Evolutionary conservation across 176 grass and related monocot genomes (phyloP).

Genomic region (Carex myosuroides): DNA sequence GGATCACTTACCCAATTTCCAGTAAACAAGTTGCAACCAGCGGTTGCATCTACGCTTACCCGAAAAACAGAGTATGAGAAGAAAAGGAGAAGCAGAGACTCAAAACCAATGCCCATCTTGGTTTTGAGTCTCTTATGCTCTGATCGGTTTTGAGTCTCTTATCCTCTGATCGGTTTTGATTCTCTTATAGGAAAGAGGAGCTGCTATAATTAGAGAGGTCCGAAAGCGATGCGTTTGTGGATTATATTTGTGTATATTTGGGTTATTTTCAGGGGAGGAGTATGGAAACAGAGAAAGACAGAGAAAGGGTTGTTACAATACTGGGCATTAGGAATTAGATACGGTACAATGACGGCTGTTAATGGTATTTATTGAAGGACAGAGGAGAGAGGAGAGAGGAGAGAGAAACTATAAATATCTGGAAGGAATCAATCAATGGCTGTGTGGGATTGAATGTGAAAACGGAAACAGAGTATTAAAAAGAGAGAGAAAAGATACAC

Average conservation of each 20-base stretch:
- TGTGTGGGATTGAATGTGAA: background rate
- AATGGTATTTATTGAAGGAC: background rate
- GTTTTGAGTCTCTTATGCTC: background rate
- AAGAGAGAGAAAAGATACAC: background rate
- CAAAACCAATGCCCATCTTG: conserved; percentile 12
- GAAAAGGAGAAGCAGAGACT: conserved; percentile 19
- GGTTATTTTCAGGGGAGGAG: background rate
- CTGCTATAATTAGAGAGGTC: background rate
- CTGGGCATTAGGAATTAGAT: conserved; percentile 1
- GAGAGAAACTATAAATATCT: background rate
- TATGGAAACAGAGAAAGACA: background rate
- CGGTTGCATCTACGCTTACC: background rate
- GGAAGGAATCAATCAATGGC: background rate
- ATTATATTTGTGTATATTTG: background rate
- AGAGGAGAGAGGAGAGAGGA: background rate
- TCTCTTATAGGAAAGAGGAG: background rate
- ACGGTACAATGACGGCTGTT: conserved; percentile 6
- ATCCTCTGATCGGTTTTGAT: background rate
- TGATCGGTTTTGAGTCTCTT: conserved; percentile 10
- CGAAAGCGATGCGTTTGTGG: background rate
- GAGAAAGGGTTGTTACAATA: background rate
- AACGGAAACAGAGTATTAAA: background rate
- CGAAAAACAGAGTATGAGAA: background rate
- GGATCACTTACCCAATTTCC: conserved; percentile 68
- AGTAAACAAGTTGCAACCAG: conserved; percentile 41